Base-by-base conservation (phyloP, 345 rosid genomes). In the Syzygium grande region DNA sequence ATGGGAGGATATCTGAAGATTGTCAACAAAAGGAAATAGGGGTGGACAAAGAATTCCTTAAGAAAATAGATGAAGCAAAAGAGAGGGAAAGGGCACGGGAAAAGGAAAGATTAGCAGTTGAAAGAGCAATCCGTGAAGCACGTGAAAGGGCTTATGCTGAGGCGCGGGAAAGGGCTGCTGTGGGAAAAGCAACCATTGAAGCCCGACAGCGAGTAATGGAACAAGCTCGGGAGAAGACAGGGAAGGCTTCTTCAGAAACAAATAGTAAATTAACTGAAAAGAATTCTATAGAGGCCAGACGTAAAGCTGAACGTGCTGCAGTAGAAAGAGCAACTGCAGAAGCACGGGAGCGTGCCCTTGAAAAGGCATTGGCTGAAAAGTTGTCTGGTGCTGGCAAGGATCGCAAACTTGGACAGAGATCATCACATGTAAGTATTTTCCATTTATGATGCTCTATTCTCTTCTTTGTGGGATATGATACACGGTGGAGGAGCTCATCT, bases 111-210 rank as follows among this genome's bases (percentile, higher is more conserved):
- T 61, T 91, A 86, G 98, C 93, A 91, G 99, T 96, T 78, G 98
- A 95, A 90, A 95, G 98, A 92, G 99, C 97, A 85, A 95, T 97
- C 43, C 92, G 96, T 84, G 99, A 97, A 92, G 99, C 98, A 83
- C 96, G 98, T 52, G 98, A 93, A 93, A 94, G 99, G 87, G 99
- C 99, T 53, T 98, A 95, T 90, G 95, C 95, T 89, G 99, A 95
- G 88, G 99, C 97, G 87, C 94, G 90, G 83, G 98, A 94, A 90
- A 90, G 90, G 92, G 97, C 96, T 86, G 96, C 96, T 56, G 92
- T 91, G 56, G 96, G 95, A 92, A 97, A 90, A 93, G 95, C 93
- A 79, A 93, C 94, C 90, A 90, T 92, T 41, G 94, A 91, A 94
- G 94, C 92, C 27, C 94, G 91, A 51, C 95, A 92, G 85, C 95